These are phyloP conservation scores for Coleophoma crateriformis DNA, from an alignment of 2,329 filamentous ascomycete species.

Conservation along the genomic window DNA sequence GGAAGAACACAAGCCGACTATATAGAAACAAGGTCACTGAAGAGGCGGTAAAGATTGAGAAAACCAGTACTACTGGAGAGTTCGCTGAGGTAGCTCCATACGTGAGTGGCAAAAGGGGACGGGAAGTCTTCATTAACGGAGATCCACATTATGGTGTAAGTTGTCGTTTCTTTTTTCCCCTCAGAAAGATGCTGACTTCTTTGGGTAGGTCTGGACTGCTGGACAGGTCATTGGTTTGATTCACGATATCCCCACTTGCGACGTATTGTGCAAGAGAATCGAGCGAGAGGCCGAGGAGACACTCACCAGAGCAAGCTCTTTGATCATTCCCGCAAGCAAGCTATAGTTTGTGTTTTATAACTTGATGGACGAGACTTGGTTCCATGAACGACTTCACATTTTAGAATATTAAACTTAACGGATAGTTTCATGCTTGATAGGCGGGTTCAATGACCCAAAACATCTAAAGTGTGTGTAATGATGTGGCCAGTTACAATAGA, in stretches of 20 bases:
- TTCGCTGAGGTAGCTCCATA: constrained; percentile 83
- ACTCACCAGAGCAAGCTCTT: constrained; percentile 50
- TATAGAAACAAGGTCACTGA: constrained; percentile 86
- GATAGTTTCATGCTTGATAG: too few species aligned
- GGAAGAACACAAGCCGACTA: constrained; percentile 86
- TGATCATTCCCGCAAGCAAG: constrained; percentile 54
- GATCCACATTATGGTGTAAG: constrained; percentile 85
- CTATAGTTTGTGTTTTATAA: constrained; percentile 12
- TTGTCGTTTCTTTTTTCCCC: constrained; percentile 1
- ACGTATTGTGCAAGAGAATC: constrained; percentile 63
- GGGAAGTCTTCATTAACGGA: constrained; percentile 87
- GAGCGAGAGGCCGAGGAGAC: constrained; percentile 70
- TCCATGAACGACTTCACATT: too few species aligned
- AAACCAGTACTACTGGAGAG: constrained; percentile 75
- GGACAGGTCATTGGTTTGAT: constrained; percentile 92
- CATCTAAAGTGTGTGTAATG: too few species aligned
- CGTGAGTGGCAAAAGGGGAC: constrained; percentile 85
- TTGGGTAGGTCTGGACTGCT: constrained; percentile 80
- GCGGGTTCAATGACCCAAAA: too few species aligned
- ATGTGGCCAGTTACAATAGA: too few species aligned
- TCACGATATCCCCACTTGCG: constrained; percentile 75
- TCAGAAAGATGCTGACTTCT: constrained; percentile 6
- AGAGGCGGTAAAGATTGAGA: constrained; percentile 77
- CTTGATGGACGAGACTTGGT: too few species aligned
- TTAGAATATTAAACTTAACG: too few species aligned